Evolutionary conservation across 1,139 yeast species (phyloP).

Genomic region (Yamadazyma kanchanaburiensis): DNA sequence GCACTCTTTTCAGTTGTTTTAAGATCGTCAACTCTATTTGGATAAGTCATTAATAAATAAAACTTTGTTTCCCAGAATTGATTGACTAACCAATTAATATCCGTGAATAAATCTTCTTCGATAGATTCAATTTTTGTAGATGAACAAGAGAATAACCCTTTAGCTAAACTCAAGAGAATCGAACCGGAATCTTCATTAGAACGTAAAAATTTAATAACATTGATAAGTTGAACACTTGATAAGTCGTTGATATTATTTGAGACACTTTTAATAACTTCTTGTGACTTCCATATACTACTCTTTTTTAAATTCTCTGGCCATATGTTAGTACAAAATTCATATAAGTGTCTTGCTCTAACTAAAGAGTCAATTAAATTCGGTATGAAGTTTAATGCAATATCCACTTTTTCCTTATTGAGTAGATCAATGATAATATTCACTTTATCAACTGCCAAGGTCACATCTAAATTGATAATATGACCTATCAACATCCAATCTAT

Average conservation of each 20-base stretch:
- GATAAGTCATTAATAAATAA: conserved; percentile 8
- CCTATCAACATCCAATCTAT: conserved; percentile 44
- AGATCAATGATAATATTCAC: conserved; percentile 24
- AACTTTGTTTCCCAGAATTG: conserved; percentile 10
- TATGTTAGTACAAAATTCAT: conserved; percentile 38
- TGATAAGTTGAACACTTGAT: conserved; percentile 46
- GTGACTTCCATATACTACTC: conserved; percentile 21
- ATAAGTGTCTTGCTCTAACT: conserved; percentile 57
- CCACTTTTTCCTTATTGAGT: conserved; percentile 12
- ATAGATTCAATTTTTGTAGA: conserved; percentile 17
- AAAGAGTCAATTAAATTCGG: conserved; percentile 44
- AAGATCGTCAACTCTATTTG: conserved; percentile 1
- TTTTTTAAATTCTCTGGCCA: conserved; percentile 41
- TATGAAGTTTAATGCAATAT: conserved; percentile 22
- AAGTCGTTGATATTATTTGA: conserved; percentile 38
- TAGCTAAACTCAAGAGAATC: conserved; percentile 33
- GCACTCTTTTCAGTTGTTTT: not conserved
- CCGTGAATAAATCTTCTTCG: conserved; percentile 5
- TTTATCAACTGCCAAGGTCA: conserved; percentile 45
- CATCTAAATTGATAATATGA: conserved; percentile 45
- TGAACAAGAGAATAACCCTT: conserved; percentile 33
- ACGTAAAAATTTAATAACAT: conserved; percentile 8
- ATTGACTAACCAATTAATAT: not conserved
- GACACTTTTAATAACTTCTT: conserved; percentile 29
- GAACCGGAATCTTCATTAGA: conserved; percentile 14